phyloP scores from a whole-genome alignment of 139 green algal genomes.

The Chlorella sp. region DNA sequence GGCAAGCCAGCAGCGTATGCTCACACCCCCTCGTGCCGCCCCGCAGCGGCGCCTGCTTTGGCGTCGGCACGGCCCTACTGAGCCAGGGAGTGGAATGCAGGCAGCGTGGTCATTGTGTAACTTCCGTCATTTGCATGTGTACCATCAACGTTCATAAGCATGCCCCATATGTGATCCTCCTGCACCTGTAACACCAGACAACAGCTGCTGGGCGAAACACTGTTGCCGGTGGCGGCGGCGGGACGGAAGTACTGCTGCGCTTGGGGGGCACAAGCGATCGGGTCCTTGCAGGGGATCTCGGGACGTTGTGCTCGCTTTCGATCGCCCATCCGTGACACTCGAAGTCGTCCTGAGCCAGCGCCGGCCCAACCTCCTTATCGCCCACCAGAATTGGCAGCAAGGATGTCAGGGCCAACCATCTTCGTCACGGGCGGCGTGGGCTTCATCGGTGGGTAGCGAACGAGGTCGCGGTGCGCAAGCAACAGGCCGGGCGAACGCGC shows the following conservation, averaged over 20 bases:
- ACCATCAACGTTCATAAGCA: background rate
- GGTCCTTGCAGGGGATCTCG: too few species aligned
- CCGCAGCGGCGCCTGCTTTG: background rate
- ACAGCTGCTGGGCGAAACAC: too few species aligned
- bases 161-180: background rate
- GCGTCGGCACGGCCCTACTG: background rate
- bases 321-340: too few species aligned
- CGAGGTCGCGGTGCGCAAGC: background rate
- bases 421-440: constrained; percentile 87
- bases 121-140: background rate
- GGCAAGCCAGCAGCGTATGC: background rate
- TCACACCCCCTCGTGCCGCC: background rate
- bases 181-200: background rate
- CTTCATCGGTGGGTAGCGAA: constrained; percentile 73
- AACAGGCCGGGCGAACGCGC: background rate
- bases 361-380: too few species aligned
- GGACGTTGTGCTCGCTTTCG: too few species aligned
- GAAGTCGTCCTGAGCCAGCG: too few species aligned
- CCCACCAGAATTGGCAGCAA: background rate
- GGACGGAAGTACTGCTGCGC: too few species aligned
- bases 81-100: background rate
- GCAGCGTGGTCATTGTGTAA: background rate
- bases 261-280: too few species aligned
- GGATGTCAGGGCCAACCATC: constrained; percentile 57
- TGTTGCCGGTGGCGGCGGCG: too few species aligned